Conservation (phyloP, 768 basidiomycete genomes). For the Suillus sp. region DNA sequence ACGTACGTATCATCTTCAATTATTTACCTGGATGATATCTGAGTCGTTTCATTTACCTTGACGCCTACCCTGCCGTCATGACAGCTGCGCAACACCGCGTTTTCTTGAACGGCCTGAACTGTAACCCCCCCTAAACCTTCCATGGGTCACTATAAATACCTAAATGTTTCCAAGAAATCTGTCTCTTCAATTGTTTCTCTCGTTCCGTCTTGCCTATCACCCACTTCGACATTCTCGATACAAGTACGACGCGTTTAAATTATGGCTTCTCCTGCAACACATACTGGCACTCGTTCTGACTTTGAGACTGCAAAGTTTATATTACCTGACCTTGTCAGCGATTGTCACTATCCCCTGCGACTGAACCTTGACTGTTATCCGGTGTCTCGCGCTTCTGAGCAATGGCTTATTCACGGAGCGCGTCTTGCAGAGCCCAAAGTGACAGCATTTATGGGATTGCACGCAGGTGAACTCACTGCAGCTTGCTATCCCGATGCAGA, state of each 20-base stretch:
- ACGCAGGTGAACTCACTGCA: constrained; percentile 62
- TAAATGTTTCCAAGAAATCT: constrained; percentile 22
- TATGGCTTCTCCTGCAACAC: constrained; percentile 31
- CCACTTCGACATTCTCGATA: neutral
- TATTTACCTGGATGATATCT: neutral
- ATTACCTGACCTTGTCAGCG: constrained; percentile 44
- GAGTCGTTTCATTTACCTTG: neutral
- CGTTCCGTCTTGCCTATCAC: constrained; percentile 23
- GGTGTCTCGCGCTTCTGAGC: constrained; percentile 40
- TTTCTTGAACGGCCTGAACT: neutral
- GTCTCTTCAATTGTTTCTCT: constrained; percentile 2
- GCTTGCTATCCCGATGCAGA: constrained; percentile 56
- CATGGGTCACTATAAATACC: constrained; percentile 27
- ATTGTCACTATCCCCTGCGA: constrained; percentile 40
- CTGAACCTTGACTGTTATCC: constrained; percentile 36
- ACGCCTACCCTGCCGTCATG: neutral
- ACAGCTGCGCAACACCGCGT: constrained; percentile 1
- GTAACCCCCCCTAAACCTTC: neutral
- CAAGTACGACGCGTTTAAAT: constrained; percentile 1
- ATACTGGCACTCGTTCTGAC: constrained; percentile 15
- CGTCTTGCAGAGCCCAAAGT: constrained; percentile 22
- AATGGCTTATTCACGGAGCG: constrained; percentile 33
- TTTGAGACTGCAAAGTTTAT: constrained; percentile 27
- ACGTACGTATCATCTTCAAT: neutral
- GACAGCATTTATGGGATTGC: constrained; percentile 47